These are phyloP conservation scores for Cardiosporidium cionae DNA, from an alignment of 169 alveolate genomes.

Conservation along the genomic window DNA sequence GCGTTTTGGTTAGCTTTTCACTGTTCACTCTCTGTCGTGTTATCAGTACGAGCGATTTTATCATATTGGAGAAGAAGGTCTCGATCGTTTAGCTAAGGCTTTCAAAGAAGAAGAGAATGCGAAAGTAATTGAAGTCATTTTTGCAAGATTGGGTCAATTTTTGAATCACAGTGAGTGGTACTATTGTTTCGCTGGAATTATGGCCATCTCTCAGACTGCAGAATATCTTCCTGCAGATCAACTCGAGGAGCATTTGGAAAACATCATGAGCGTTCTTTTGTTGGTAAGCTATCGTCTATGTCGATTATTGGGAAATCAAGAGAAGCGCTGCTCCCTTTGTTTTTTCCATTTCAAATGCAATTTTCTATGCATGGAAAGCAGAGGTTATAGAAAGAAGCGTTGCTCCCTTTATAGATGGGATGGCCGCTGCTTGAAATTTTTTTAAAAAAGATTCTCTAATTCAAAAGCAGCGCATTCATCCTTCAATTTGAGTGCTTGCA, in stretches of 20 bases:
- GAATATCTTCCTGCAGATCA: slow-evolving; percentile 14
- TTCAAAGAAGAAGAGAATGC: not conserved
- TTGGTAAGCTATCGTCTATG: not conserved
- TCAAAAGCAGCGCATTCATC: not conserved
- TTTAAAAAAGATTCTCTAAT: not conserved
- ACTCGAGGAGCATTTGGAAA: slow-evolving; percentile 12
- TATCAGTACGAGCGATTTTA: slow-evolving; percentile 26
- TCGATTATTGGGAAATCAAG: not conserved
- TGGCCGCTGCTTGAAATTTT: not conserved
- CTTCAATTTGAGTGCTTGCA: not conserved
- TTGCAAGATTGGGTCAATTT: not conserved
- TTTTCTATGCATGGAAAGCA: not conserved
- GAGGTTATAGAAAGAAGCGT: not conserved
- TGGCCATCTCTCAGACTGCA: slow-evolving; percentile 17
- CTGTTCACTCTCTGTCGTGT: not conserved
- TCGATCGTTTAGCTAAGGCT: slow-evolving; percentile 24
- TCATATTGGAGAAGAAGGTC: slow-evolving; percentile 27
- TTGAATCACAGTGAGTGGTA: slow-evolving; percentile 2
- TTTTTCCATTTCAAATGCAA: not conserved
- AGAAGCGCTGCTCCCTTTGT: not conserved
- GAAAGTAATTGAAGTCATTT: not conserved
- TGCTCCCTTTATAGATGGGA: not conserved
- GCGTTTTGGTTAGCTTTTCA: not conserved
- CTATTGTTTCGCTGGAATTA: slow-evolving; percentile 13
- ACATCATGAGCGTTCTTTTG: not conserved